Evolutionary conservation across 768 basidiomycete species (phyloP).

Genomic region (Agrocybe pediades): DNA sequence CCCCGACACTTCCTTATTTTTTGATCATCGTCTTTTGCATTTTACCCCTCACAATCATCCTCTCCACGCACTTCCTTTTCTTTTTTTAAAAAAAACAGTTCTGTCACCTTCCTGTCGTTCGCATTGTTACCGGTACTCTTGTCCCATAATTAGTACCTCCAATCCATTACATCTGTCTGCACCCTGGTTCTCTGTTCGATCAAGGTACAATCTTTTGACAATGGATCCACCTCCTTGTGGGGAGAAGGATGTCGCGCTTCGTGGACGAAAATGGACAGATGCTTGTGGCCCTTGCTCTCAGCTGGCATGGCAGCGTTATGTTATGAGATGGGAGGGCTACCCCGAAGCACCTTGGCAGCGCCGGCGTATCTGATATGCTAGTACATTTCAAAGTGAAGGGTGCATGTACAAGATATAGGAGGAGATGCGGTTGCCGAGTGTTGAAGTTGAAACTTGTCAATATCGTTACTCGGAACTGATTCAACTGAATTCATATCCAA

Average conservation of each 20-base stretch:
- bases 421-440: not conserved
- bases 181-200: not conserved
- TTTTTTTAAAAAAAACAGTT: slow-evolving; percentile 6
- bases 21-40: slow-evolving; percentile 27
- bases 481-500: no score
- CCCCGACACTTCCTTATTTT: slow-evolving; percentile 32
- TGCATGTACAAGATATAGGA: not conserved
- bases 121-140: slow-evolving; percentile 30
- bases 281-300: not conserved
- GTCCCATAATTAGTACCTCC: slow-evolving; percentile 21
- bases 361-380: not conserved
- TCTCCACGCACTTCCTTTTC: slow-evolving; percentile 21
- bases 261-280: not conserved
- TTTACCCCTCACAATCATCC: slow-evolving; percentile 11
- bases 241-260: not conserved
- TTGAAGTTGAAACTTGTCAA: no score
- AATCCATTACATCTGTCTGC: slow-evolving; percentile 21
- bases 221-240: not conserved
- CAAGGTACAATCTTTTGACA: not conserved
- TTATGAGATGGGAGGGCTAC: no score
- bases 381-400: not conserved
- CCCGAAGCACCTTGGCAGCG: not conserved
- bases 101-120: slow-evolving; percentile 17
- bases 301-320: not conserved
- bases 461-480: no score